Percentiles rank a stretch among this genome's conserved stretches.
Evolutionary conservation across 805 yeast species (phyloP).

Genomic region (Priceomyces medius): DNA sequence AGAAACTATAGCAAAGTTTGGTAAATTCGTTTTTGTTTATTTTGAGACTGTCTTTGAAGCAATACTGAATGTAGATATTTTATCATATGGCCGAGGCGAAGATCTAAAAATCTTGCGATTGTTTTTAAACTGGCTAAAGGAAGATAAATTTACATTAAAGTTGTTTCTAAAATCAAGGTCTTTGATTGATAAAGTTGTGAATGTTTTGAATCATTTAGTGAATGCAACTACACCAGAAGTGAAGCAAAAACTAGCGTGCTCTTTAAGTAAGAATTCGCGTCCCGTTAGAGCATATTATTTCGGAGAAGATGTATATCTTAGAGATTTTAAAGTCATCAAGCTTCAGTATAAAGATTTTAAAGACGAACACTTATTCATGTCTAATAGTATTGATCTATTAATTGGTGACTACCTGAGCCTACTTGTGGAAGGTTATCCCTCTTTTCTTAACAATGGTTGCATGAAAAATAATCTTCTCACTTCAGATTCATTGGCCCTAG

Average conservation of each 20-base stretch:
- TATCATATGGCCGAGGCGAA: conserved; percentile 6
- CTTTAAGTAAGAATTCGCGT: conserved; percentile 21
- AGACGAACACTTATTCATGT: conserved; percentile 46
- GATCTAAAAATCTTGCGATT: conserved; percentile 40
- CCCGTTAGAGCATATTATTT: conserved; percentile 57
- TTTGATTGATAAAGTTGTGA: conserved; percentile 11
- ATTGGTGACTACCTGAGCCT: conserved; percentile 18
- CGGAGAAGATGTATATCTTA: conserved; percentile 61
- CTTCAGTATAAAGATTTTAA: conserved; percentile 59
- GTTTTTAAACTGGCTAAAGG: conserved; percentile 56
- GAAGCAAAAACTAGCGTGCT: conserved; percentile 1
- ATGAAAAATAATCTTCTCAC: background rate
- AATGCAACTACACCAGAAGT: background rate
- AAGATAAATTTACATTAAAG: conserved; percentile 34
- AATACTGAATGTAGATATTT: conserved; percentile 3
- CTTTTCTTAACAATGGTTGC: background rate
- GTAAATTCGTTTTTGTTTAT: conserved; percentile 18
- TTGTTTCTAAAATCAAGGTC: conserved; percentile 10
- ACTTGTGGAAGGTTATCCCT: background rate
- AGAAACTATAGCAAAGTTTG: conserved; percentile 12
- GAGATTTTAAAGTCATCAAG: conserved; percentile 58
- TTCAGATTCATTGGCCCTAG: background rate
- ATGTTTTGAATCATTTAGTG: conserved; percentile 16
- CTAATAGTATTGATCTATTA: conserved; percentile 20
- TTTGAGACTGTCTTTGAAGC: conserved; percentile 18